Percentiles rank a stretch among this genome's conserved stretches.
phyloP scores from a whole-genome alignment of 768 basidiomycete genomes.

The Lenzites betulinus region DNA sequence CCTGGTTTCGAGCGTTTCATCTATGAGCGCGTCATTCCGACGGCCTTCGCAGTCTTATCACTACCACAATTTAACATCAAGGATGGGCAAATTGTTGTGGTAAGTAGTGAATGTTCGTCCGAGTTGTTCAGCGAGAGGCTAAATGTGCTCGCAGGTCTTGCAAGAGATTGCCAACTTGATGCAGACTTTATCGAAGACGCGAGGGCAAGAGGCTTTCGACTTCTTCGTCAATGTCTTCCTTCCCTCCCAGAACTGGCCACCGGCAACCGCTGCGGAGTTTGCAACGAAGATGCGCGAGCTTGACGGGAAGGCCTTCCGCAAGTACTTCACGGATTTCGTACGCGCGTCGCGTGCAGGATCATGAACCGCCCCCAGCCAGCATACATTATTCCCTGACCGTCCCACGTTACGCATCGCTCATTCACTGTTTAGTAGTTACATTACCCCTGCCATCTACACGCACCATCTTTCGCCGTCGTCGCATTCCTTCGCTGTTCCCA shows the following conservation, averaged over 20 bases:
- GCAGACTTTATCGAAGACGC: constrained; percentile 71
- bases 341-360: constrained; percentile 63
- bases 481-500: constrained; percentile 3
- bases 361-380: constrained; percentile 38
- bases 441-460: constrained; percentile 16
- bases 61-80: constrained; percentile 81
- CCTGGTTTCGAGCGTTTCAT: constrained; percentile 93
- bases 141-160: constrained; percentile 61
- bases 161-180: constrained; percentile 88
- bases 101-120: constrained; percentile 42
- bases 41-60: constrained; percentile 80
- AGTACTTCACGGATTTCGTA: constrained; percentile 86
- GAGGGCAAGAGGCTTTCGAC: constrained; percentile 81
- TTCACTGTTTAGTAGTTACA: constrained; percentile 18
- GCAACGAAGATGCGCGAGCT: constrained; percentile 71
- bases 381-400: constrained; percentile 9
- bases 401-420: constrained; percentile 7
- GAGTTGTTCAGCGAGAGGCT: not conserved
- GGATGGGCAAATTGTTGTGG: constrained; percentile 84
- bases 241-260: constrained; percentile 87
- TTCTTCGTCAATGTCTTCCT: constrained; percentile 81
- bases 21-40: constrained; percentile 82
- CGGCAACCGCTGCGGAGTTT: constrained; percentile 75
- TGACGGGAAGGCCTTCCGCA: constrained; percentile 76
- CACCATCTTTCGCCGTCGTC: constrained; percentile 13